Conservation (phyloP, 1,139 yeast genomes). For the Zygoascus meyerae region DNA sequence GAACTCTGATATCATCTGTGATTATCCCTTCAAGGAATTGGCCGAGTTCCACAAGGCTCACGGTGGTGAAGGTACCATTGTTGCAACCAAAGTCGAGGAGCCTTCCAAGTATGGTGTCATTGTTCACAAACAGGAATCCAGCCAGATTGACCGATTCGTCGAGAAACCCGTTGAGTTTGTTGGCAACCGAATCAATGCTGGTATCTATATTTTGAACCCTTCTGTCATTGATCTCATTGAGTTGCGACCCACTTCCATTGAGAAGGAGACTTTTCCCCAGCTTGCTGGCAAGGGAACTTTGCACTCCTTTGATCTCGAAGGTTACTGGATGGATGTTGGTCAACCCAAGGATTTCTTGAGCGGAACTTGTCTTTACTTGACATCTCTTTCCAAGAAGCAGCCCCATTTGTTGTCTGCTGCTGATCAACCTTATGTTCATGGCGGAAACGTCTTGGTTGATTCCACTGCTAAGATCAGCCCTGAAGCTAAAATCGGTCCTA, state of each 20-base stretch:
- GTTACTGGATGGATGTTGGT: conserved; percentile 99
- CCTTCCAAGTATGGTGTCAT: conserved; percentile 99
- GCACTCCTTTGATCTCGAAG: conserved; percentile 96
- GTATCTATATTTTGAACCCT: conserved; percentile 95
- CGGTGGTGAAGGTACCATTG: conserved; percentile 98
- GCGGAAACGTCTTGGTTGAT: conserved; percentile 93
- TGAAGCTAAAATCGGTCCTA: conserved; percentile 95
- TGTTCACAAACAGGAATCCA: conserved; percentile 91
- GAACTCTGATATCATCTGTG: conserved; percentile 98
- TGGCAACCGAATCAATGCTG: conserved; percentile 91
- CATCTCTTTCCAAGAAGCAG: conserved; percentile 74
- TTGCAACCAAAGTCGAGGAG: conserved; percentile 98
- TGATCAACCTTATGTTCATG: conserved; percentile 65
- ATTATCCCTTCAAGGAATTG: conserved; percentile 92
- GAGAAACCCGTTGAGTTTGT: conserved; percentile 99
- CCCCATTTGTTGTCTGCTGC: conserved; percentile 63
- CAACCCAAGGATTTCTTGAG: conserved; percentile 99
- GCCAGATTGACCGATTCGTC: conserved; percentile 95
- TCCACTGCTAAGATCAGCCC: conserved; percentile 92
- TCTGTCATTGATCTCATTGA: conserved; percentile 94
- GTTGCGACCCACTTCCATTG: conserved; percentile 97
- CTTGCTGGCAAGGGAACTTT: conserved; percentile 84
- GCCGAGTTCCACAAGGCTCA: conserved; percentile 90
- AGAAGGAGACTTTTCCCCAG: conserved; percentile 98
- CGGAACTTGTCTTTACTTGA: conserved; percentile 90